Evolutionary conservation across 148 eudicot species (phyloP).

Genomic region (Rhododendron mucronatum): DNA sequence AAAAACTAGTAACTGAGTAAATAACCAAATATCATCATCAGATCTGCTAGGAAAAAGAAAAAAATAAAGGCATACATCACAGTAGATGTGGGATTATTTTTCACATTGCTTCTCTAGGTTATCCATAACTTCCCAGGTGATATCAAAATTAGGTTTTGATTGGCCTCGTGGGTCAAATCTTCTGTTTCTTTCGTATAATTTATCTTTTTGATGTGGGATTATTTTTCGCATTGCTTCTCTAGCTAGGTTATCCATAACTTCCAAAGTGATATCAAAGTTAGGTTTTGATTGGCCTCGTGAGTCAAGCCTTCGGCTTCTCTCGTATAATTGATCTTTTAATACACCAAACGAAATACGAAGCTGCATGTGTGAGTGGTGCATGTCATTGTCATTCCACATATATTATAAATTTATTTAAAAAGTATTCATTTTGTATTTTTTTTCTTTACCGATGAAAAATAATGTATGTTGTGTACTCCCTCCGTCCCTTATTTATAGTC

Average conservation of each 20-base stretch:
- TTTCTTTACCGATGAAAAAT: background rate
- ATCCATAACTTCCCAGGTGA: background rate
- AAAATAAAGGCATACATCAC: background rate
- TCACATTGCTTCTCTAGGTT: background rate
- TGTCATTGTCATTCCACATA: background rate
- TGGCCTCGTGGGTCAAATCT: background rate
- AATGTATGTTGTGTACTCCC: background rate
- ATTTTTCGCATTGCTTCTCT: background rate
- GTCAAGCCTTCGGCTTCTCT: background rate
- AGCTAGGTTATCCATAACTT: background rate
- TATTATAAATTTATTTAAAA: background rate
- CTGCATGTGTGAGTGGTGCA: background rate
- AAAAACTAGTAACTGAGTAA: background rate
- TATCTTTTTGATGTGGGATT: too few relatives aligned
- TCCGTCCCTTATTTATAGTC: too few relatives aligned
- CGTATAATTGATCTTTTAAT: background rate
- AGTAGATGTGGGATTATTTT: background rate
- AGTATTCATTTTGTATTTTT: background rate
- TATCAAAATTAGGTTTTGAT: background rate
- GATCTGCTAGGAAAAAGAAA: background rate
- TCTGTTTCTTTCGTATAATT: background rate
- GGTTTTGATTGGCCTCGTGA: background rate
- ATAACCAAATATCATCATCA: background rate
- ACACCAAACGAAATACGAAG: background rate
- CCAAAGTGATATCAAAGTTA: background rate